phyloP scores from a whole-genome alignment of 768 basidiomycete species.

The Psilocybe sp. region DNA sequence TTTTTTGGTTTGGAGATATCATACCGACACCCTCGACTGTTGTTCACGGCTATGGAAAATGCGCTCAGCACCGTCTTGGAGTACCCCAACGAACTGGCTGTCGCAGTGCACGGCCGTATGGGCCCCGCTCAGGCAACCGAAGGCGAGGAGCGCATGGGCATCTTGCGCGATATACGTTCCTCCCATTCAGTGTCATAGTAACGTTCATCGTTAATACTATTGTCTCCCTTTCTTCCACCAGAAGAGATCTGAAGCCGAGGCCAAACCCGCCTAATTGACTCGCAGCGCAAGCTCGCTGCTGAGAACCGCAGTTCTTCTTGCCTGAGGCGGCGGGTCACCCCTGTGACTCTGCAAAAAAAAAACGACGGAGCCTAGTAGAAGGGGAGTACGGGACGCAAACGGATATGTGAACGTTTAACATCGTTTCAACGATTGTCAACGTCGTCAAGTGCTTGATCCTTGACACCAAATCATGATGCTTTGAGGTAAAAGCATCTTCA shows the following conservation, averaged over 20 bases:
- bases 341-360: conserved; percentile 74
- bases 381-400: conserved; percentile 11
- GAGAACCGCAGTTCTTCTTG: conserved; percentile 71
- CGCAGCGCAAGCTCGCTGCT: conserved; percentile 79
- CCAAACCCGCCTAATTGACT: conserved; percentile 18
- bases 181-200: neutral
- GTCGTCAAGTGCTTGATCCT: too few species aligned
- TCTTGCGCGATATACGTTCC: conserved; percentile 57
- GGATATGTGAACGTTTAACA: too few species aligned
- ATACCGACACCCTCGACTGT: too few species aligned
- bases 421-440: too few species aligned
- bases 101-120: conserved; percentile 78
- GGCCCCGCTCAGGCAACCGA: conserved; percentile 47
- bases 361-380: conserved; percentile 36
- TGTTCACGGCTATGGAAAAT: conserved; percentile 24
- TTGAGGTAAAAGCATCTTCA: too few species aligned
- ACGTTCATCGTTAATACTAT: too few species aligned
- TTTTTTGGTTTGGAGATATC: too few species aligned
- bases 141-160: conserved; percentile 38
- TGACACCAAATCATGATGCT: too few species aligned
- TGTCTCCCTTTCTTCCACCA: conserved; percentile 26
- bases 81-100: conserved; percentile 87
- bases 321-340: conserved; percentile 56
- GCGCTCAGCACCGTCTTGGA: conserved; percentile 80
- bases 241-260: conserved; percentile 41